phyloP scores from a whole-genome alignment of 805 yeast species.

The Saturnispora mendoncae region DNA sequence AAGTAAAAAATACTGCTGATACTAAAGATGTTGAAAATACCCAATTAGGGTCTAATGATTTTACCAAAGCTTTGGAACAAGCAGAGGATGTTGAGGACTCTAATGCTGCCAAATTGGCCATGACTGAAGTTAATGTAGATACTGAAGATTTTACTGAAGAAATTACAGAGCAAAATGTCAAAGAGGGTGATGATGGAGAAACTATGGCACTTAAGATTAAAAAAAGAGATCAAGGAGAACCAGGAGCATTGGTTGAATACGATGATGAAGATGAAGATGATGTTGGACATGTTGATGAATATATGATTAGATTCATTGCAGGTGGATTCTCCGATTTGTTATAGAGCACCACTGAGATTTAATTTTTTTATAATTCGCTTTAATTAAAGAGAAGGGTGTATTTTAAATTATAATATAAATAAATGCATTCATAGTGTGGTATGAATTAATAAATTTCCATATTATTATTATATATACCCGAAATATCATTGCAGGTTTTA shows the following conservation, averaged over 20 bases:
- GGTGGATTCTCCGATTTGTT: constrained; percentile 47
- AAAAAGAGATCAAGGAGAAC: constrained; percentile 14
- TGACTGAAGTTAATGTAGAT: constrained; percentile 78
- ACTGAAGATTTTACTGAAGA: constrained; percentile 72
- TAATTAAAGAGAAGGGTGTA: no score
- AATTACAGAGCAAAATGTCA: constrained; percentile 25
- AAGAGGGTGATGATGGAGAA: constrained; percentile 22
- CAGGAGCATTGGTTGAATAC: constrained; percentile 17
- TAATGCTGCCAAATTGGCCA: constrained; percentile 80
- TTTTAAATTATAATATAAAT: background rate
- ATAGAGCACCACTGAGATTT: constrained; percentile 1
- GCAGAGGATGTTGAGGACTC: constrained; percentile 94
- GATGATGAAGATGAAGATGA: constrained; percentile 50
- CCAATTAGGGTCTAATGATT: constrained; percentile 22
- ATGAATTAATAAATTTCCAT: no score
- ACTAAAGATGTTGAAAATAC: constrained; percentile 37
- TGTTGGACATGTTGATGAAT: constrained; percentile 85
- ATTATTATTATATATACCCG: no score
- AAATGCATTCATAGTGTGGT: no score
- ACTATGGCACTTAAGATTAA: constrained; percentile 9
- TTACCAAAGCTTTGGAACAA: constrained; percentile 53
- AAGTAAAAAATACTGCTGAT: constrained; percentile 25
- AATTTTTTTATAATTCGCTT: background rate
- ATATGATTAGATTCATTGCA: constrained; percentile 87
- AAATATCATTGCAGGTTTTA: no score